Conservation (phyloP, 306 rosid genomes). For the Parietaria judaica region DNA sequence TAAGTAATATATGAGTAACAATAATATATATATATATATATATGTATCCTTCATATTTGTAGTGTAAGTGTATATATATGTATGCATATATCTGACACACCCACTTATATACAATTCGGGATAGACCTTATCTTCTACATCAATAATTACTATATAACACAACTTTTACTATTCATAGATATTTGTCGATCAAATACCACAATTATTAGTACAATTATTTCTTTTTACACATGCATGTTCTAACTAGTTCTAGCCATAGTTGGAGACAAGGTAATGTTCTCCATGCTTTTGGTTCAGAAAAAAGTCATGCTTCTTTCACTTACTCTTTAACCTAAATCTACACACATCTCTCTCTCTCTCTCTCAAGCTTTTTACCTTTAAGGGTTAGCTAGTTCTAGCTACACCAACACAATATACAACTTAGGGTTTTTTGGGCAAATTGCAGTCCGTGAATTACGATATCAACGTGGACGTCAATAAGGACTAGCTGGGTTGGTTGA, state of each 20-base stretch:
- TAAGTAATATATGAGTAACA: too few relatives aligned
- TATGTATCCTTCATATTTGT: too few relatives aligned
- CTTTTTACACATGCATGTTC: not conserved
- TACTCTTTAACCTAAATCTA: not conserved
- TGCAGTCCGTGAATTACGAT: not conserved
- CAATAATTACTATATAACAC: not conserved
- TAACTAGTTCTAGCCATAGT: not conserved
- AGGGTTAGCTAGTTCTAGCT: too few relatives aligned
- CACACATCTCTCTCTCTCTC: not conserved
- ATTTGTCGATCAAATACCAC: too few relatives aligned
- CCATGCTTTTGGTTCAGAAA: not conserved
- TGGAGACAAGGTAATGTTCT: not conserved
- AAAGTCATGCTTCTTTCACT: not conserved
- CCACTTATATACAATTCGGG: not conserved
- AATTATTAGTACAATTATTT: too few relatives aligned
- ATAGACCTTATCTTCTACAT: constrained; percentile 3
- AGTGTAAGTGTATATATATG: too few relatives aligned
- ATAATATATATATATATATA: too few relatives aligned
- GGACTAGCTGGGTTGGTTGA: too few relatives aligned
- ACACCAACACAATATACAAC: not conserved
- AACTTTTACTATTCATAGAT: too few relatives aligned
- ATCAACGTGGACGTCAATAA: not conserved
- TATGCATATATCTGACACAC: not conserved
- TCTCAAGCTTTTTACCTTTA: not conserved
- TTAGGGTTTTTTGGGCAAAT: not conserved